Evolutionary conservation across 306 rosid species (phyloP), one percentile per base, ranked within the genome.

Genomic region (Inga oerstediana): DNA sequence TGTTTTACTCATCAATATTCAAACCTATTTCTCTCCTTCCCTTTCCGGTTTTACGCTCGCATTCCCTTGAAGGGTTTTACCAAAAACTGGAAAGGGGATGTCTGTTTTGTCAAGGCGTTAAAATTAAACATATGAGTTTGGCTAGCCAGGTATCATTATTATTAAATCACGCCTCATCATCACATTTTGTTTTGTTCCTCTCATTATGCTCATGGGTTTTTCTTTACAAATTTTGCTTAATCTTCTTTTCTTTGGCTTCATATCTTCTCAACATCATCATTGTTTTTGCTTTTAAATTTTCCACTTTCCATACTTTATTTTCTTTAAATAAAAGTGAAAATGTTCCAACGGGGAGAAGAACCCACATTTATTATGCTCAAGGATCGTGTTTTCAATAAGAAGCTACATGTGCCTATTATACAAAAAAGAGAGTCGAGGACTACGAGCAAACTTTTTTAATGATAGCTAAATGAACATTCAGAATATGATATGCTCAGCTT

Each of bases 1-100:
- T 39, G 6, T 79, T 72, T 74, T 65, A 34, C 83, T 77, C 65
- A 69, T 81, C 59, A 45, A 61, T 59, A 16, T 15, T 81, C 30
- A 32, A 32, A 6, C 41, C 70, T 46, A 56, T 74, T 67, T 66
- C 45, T 46, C 79, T 69, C 10, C 34, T 59, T 12, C 75, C 58
- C 69, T 72, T 49, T 48, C 19, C 67, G 65, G 35, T 24, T 79
- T 64, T 58, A 67, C 3, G 78, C 64, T 46, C 52, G 46, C 91
- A 90, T 88, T 88, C 91, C 91, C 89, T 82, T 20, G 86, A 83
- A 6, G 79, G 84, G 82, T 85, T 92, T 84, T 32, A 24, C 41
- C 27, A 24, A 72, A 84, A 83, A 85, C 81, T 82, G 80, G 73
- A 84, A 39, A 83, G 91, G 93, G 95, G 82, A 88, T 89, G 92